Base-by-base conservation (phyloP, 345 rosid species). In the Hibiscus syriacus region DNA sequence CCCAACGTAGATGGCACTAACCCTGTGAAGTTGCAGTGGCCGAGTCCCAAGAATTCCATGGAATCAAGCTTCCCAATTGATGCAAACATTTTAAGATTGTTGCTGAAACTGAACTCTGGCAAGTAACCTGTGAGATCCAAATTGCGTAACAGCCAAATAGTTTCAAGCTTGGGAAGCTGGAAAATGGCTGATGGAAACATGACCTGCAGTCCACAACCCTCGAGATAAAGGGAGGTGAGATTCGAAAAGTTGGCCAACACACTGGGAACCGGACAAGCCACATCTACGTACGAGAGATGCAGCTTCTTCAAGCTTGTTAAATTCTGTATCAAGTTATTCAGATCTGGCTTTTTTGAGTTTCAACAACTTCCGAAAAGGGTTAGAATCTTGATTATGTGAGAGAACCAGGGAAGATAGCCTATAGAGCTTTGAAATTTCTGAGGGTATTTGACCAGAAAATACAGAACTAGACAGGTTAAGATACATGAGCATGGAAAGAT, bases 361-460 rank as follows among this genome's bases (percentile, higher is more conserved):
- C 43, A 48, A 17, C 45, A 66, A 19, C 23, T 16, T 22, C 52
- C 22, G 14, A 0, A 16, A 2, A 10, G 17, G 13, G 46, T 8
- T 0, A 11, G n/a, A 0, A 49, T 49, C 58, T 1, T 0, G 1
- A 66, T 73, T 77, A 0, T 2, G 0, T 17, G 80, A 77, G 14
- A 77, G 59, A 56, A 73, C 80, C 10, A 77, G 77, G 25, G 64
- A 55, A 3, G 67, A 48, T 55, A 72, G 68, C 12, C 58, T 46
- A 27, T 52, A 30, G 34, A 76, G 56, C 32, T 69, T 30, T 6
- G 67, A 69, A 19, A 76, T 27, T 43, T 55, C 66, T 0, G 17
- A 41, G 2, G 80, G 76, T 25, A 76, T 49, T 46, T 62, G 70
- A 7, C 76, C 80, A n/a, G 41, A 41, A n/a, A 76, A 57, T 3